These are phyloP conservation scores for Monilinia fructicola DNA, from an alignment of 2,329 filamentous ascomycete genomes.

Conservation along the genomic window DNA sequence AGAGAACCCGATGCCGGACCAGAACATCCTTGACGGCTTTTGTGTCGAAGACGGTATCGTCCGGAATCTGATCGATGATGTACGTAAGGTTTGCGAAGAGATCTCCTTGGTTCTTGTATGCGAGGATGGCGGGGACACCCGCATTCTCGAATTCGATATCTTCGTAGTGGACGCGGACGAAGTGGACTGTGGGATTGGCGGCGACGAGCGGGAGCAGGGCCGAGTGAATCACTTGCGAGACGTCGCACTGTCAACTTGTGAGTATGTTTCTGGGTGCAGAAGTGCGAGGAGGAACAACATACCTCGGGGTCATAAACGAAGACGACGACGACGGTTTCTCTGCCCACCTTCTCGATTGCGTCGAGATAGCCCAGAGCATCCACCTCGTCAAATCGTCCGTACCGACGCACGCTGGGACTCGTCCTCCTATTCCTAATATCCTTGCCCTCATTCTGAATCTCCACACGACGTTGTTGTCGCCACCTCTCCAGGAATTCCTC, in stretches of 20 bases:
- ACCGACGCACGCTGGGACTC: constrained; percentile 75
- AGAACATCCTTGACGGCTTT: constrained; percentile 54
- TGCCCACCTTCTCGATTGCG: constrained; percentile 83
- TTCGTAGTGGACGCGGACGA: constrained; percentile 86
- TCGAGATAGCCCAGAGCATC: constrained; percentile 94
- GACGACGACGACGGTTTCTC: constrained; percentile 83
- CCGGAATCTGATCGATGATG: constrained; percentile 80
- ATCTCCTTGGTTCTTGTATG: constrained; percentile 83
- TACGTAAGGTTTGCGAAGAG: constrained; percentile 89
- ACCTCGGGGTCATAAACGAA: constrained; percentile 90
- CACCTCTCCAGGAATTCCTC: constrained; percentile 87
- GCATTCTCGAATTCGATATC: constrained; percentile 94
- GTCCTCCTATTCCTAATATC: constrained; percentile 64
- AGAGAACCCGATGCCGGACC: constrained; percentile 49
- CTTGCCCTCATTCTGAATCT: constrained; percentile 66
- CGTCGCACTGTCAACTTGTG: constrained; percentile 61
- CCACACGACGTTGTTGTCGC: constrained; percentile 75
- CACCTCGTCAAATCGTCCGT: constrained; percentile 77
- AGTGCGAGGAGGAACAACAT: constrained; percentile 42
- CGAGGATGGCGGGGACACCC: constrained; percentile 81
- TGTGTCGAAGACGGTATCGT: constrained; percentile 59
- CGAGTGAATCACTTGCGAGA: constrained; percentile 75
- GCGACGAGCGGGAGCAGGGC: constrained; percentile 74
- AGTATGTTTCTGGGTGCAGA: constrained; percentile 23
- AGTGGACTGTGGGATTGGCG: constrained; percentile 70